These are phyloP conservation scores for Tulasnella sp. DNA, from an alignment of 768 basidiomycete species.

Conservation along the genomic window DNA sequence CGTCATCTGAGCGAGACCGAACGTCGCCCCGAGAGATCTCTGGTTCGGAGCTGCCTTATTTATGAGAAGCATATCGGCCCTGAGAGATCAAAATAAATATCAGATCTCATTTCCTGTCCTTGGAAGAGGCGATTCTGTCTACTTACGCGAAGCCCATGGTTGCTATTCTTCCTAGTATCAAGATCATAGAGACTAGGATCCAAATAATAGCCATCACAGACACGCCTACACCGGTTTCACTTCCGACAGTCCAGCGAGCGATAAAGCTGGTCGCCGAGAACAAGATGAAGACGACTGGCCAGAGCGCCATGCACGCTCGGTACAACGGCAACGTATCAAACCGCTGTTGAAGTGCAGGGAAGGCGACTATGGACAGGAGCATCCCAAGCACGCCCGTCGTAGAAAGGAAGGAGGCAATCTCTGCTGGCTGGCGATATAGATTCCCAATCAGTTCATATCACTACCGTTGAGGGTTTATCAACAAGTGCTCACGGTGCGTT, in stretches of 20 bases:
- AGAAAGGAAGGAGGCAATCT: slow-evolving; percentile 19
- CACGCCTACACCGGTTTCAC: neutral
- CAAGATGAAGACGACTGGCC: slow-evolving; percentile 16
- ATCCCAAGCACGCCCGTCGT: slow-evolving; percentile 17
- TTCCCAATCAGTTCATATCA: too few relatives aligned
- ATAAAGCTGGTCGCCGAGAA: slow-evolving; percentile 16
- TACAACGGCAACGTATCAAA: slow-evolving; percentile 15
- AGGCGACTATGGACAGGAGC: slow-evolving; percentile 16
- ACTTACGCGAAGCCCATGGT: slow-evolving; percentile 9
- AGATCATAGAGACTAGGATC: slow-evolving; percentile 9
- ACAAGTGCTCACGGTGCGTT: slow-evolving; percentile 41
- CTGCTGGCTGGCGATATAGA: slow-evolving; percentile 14
- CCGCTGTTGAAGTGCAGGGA: slow-evolving; percentile 18
- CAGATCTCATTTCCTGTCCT: too few relatives aligned
- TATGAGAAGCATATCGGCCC: neutral
- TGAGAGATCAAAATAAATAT: neutral
- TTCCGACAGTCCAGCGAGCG: neutral
- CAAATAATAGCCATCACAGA: neutral
- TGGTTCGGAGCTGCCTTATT: neutral
- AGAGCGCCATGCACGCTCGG: slow-evolving; percentile 17
- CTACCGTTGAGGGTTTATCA: neutral
- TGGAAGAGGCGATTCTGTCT: neutral
- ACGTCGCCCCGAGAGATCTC: neutral
- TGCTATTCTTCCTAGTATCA: neutral
- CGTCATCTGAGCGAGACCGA: slow-evolving; percentile 4